Base-by-base conservation (phyloP, 768 basidiomycete species). In the Hortiboletus flavorubellus region DNA sequence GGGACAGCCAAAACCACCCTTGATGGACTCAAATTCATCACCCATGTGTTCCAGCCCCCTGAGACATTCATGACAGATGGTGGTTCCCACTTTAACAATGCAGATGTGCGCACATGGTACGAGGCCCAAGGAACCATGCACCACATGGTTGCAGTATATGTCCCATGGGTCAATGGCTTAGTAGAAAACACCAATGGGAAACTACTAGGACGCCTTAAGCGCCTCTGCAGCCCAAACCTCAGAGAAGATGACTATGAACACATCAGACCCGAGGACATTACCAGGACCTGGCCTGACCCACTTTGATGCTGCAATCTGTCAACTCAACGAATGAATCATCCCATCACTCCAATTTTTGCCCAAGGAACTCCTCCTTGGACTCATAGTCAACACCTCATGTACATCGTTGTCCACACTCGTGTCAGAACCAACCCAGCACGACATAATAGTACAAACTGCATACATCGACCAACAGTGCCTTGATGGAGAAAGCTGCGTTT, bases 131-230 rank as follows among this genome's bases (percentile, higher is more conserved):
- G 64, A 0, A 63, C 62, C 1, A 47, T 63, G 29, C 53, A 62
- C 4, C 57, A 68, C 11, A 56, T 69, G 0, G 54, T 62, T 0
- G 40, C 73, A 11, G 71, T 71, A 2, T 78, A 78, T 47, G 64
- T 73, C 10, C 76, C 75, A 8, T 78, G 75, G 77, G 58, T 76
- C 14, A 77, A 76, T 48, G 71, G 75, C 0, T 58, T 75, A 0
- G 62, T 73, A 0, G 70, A 76, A 38, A 67, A 68, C 5, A 58
- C 67, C 0, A 78, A 78, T 56, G 63, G 62, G 9, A 37, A 69
- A 0, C 56, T 78, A 0, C 58, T 77, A 0, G 47, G 63, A n/a
- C n/a, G n/a, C n/a, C n/a, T 8, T 14, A n/a, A n/a, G 59, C 41
- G 67, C 0, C 48, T 76, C 5, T 76, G 75, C 40, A 64, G 68